Percentiles rank a stretch among this genome's conserved stretches.
Evolutionary conservation across 2,329 filamentous ascomycete species (phyloP).

Genomic region (Lachnellula occidentalis): DNA sequence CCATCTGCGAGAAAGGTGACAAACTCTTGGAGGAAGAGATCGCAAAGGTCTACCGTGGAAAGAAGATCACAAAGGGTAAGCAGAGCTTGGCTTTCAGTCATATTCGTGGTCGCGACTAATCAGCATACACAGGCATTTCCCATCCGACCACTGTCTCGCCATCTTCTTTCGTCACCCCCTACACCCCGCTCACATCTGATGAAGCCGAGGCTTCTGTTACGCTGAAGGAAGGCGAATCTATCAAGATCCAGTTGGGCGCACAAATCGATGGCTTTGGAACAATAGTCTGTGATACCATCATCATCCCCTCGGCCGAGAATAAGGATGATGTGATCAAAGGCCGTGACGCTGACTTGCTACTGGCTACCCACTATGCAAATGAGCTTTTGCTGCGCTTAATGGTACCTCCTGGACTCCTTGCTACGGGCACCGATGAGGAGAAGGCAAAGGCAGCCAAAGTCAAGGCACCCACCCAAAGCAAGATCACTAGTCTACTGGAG

Average conservation of each 20-base stretch:
- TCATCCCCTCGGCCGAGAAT: constrained; percentile 61
- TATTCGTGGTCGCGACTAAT: constrained; percentile 21
- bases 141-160: constrained; percentile 96
- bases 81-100: constrained; percentile 25
- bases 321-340: constrained; percentile 62
- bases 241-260: constrained; percentile 98
- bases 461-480: constrained; percentile 78
- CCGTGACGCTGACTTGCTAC: constrained; percentile 76
- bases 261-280: constrained; percentile 97
- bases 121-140: constrained; percentile 60
- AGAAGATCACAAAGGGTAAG: constrained; percentile 87
- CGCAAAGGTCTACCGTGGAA: constrained; percentile 94
- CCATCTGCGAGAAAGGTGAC: constrained; percentile 93
- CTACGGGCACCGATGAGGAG: constrained; percentile 83
- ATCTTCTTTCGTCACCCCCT: constrained; percentile 89
- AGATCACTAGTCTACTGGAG: constrained; percentile 83
- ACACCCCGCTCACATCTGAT: constrained; percentile 87
- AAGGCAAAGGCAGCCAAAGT: constrained; percentile 82
- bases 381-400: constrained; percentile 89
- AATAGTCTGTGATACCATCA: constrained; percentile 89
- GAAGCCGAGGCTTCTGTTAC: constrained; percentile 73
- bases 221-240: constrained; percentile 77
- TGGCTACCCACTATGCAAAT: constrained; percentile 92
- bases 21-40: constrained; percentile 91
- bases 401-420: constrained; percentile 81